Conservation (phyloP, 106 monocot genomes). For the Platanthera guangdongensis region DNA sequence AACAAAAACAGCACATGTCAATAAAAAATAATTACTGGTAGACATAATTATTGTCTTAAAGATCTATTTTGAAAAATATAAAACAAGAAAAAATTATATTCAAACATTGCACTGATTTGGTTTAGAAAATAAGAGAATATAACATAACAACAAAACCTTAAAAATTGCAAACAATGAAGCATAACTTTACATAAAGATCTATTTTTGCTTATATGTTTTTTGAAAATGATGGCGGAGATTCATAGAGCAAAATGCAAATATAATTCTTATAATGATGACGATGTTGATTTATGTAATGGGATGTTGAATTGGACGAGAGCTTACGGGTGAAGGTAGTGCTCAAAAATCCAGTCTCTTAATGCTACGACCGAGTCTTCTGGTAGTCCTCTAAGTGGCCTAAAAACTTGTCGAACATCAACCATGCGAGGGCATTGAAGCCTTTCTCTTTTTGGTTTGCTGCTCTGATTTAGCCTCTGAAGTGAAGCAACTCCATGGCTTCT, state of each 20-base stretch:
- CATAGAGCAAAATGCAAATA: too few species aligned
- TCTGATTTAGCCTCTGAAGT: neutral
- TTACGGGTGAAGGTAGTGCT: slow-evolving; percentile 72
- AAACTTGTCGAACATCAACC: slow-evolving; percentile 32
- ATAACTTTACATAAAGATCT: too few species aligned
- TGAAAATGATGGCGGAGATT: neutral
- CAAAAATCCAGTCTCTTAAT: slow-evolving; percentile 61
- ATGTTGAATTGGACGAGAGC: neutral
- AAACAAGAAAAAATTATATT: too few species aligned
- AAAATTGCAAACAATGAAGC: neutral
- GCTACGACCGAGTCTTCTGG: slow-evolving; percentile 45
- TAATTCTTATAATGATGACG: neutral
- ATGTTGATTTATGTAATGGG: neutral
- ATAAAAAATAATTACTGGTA: too few species aligned
- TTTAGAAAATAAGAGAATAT: neutral
- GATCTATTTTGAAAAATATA: neutral
- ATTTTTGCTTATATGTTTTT: too few species aligned
- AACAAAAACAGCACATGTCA: too few species aligned
- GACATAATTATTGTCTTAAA: too few species aligned
- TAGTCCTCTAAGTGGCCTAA: slow-evolving; percentile 49
- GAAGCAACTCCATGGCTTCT: slow-evolving; percentile 10
- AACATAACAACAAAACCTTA: neutral
- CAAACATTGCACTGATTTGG: too few species aligned
- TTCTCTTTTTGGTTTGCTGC: slow-evolving; percentile 8
- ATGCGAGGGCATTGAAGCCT: slow-evolving; percentile 18